Base-by-base conservation (phyloP, 2,329 filamentous ascomycete species). In the Verticillium zaregamsianum region DNA sequence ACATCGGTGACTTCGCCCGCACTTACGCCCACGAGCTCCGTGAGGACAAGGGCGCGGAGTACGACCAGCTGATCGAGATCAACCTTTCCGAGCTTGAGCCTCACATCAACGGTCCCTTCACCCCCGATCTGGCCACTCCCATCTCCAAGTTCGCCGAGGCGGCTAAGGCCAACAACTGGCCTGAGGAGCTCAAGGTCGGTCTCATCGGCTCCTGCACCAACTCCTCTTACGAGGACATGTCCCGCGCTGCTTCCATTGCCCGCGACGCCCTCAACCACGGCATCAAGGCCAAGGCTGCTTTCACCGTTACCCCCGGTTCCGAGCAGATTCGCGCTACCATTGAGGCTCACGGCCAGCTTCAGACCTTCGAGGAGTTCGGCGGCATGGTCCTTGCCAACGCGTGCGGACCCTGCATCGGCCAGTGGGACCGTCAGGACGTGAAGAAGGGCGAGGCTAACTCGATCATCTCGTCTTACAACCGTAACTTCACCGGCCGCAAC, bases 171-270 rank as follows among this genome's bases (percentile, higher is more conserved):
- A 97, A 99, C 82, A 87, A 89, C 78, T 99, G 95, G 95, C 95
- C 95, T 23, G 89, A 95, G 79, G 93, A 97, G 75, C 85, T 99
- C 73, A 97, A 97, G 83, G 95, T 96, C 68, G 94, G 94, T 74
- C 83, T 99, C 62, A 98, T 99, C 72, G 95, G 95, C 69, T 97
- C 93, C 72, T 99, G 95, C 91, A 99, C 95, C 71, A 99, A 99
- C 87, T 87, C 84, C 37, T 88, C 86, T 12, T 89, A 89, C 72
- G 86, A 89, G 82, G 95, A 98, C 74, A 98, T 98, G 94, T 90
- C 88, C 71, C 92, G 95, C 68, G 92, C 90, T 68, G 93, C 93
- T 65, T 93, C 91, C 65, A 97, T 98, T 75, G 94, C 92, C 67
- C 88, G 88, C 70, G 93, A 98, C 76, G 95, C 95, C 68, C 86